phyloP scores from a whole-genome alignment of 2,329 filamentous ascomycete genomes.

The Xylariaceae sp. region DNA sequence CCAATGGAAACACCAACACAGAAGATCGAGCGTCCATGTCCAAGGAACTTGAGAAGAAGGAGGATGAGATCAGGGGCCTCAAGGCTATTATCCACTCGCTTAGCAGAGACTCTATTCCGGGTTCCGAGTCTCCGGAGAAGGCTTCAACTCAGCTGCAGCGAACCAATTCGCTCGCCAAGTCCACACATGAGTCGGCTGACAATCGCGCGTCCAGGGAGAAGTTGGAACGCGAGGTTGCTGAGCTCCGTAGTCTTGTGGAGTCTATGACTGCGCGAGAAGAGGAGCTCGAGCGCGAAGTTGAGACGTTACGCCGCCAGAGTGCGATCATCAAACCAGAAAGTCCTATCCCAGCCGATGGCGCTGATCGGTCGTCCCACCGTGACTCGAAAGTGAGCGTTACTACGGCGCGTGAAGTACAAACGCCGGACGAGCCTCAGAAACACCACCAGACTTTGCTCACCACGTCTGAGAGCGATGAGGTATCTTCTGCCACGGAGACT shows the following conservation, averaged over 20 bases:
- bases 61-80: constrained; percentile 93
- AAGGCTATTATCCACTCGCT: constrained; percentile 98
- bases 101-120: constrained; percentile 65
- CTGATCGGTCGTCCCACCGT: constrained; percentile 53
- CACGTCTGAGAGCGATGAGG: constrained; percentile 65
- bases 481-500: constrained; percentile 66
- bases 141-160: constrained; percentile 31
- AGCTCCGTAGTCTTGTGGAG: constrained; percentile 68
- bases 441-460: constrained; percentile 56
- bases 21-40: constrained; percentile 45
- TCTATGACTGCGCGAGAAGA: constrained; percentile 70
- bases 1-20: constrained; percentile 43
- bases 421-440: constrained; percentile 44
- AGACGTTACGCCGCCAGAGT: constrained; percentile 52
- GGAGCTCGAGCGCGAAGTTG: constrained; percentile 78
- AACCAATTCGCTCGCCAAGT: constrained; percentile 35
- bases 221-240: constrained; percentile 73
- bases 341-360: constrained; percentile 45
- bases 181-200: constrained; percentile 45
- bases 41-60: constrained; percentile 85
- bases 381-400: constrained; percentile 64
- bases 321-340: constrained; percentile 45
- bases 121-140: constrained; percentile 34
- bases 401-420: constrained; percentile 48
- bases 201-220: constrained; percentile 60